Evolutionary conservation across 768 basidiomycete genomes (phyloP), one percentile per base, ranked within the genome.

Genomic region (Phaeotremella skinneri): DNA sequence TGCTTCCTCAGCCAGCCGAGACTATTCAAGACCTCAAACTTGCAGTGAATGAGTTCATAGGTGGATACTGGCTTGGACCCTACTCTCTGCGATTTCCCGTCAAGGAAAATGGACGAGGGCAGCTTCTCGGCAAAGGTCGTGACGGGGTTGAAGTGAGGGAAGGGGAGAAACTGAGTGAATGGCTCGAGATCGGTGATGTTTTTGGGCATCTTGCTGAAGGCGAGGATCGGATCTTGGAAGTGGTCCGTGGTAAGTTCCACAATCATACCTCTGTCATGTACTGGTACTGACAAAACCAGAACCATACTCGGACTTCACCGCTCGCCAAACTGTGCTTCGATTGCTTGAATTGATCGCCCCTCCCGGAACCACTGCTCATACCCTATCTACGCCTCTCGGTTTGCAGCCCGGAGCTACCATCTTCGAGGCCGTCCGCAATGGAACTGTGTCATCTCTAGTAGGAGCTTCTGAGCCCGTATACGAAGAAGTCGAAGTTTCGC

Each of bases 41-140:
- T 7, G 66, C 70, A 20, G 62, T 80, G 53, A 72, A 75, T 52
- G 79, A 80, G 43, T 76, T 73, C 53, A 68, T 77, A 2, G 78
- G 78, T 21, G 79, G 78, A 0, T 80, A 79, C 68, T 80, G 79
- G 79, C 71, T 80, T 45, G 79, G 79, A 3, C 75, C 79, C 0
- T 79, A 79, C 61, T 79, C 78, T 5, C 68, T 79, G 41, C 55
- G 75, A 50, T 59, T 72, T 27, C 72, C 69, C 0, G 21, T 20
- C 55, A 53, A 58, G 49, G 63, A 41, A 32, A 41, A 66, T 47
- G 58, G 68, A 59, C 48, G 70, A 57, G 72, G 75, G 56, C 58
- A 64, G 43, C 57, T 68, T 17, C 55, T 69, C 30, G 58, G 65
- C 27, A 69, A 73, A 32, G 72, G 63, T 30, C 66, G 68, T 51